These are phyloP conservation scores for Furcasterigmium furcatum DNA, from an alignment of 2,329 filamentous ascomycete genomes.

Conservation along the genomic window DNA sequence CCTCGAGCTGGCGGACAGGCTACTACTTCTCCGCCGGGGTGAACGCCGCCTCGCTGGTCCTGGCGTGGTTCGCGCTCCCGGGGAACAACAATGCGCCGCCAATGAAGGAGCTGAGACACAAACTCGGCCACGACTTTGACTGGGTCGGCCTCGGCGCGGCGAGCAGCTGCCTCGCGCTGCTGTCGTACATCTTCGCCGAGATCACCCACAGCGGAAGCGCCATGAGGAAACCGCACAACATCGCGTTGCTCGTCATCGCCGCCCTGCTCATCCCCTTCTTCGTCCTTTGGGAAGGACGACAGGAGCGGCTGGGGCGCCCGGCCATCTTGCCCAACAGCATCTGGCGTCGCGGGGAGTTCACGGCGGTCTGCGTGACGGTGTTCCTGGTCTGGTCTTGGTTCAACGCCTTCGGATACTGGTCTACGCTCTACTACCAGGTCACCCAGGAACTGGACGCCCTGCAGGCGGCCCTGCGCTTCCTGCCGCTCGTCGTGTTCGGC, in stretches of 20 bases:
- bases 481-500: conserved; percentile 43
- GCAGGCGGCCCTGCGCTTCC: conserved; percentile 41
- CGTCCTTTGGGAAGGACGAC: conserved; percentile 50
- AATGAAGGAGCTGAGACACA: conserved; percentile 19
- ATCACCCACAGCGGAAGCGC: conserved; percentile 18
- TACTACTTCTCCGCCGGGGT: conserved; percentile 37
- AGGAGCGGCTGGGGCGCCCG: conserved; percentile 40
- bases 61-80: conserved; percentile 32
- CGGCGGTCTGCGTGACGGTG: conserved; percentile 48
- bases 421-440: conserved; percentile 47
- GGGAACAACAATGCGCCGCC: conserved; percentile 12
- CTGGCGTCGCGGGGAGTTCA: conserved; percentile 54
- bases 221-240: conserved; percentile 31
- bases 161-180: conserved; percentile 40
- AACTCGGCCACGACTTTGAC: conserved; percentile 40
- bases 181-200: conserved; percentile 43
- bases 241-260: conserved; percentile 39
- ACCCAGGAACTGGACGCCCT: conserved; percentile 41
- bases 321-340: conserved; percentile 59
- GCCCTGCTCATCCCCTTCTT: conserved; percentile 44
- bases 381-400: conserved; percentile 42
- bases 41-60: conserved; percentile 28
- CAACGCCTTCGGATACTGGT: conserved; percentile 45
- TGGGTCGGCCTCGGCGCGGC: conserved; percentile 48
- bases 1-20: conserved; percentile 42